A percentile compares a stretch with the other conserved stretches of the same genome.
phyloP scores from a whole-genome alignment of 73 alveolate species.

The Blepharisma japonicum region DNA sequence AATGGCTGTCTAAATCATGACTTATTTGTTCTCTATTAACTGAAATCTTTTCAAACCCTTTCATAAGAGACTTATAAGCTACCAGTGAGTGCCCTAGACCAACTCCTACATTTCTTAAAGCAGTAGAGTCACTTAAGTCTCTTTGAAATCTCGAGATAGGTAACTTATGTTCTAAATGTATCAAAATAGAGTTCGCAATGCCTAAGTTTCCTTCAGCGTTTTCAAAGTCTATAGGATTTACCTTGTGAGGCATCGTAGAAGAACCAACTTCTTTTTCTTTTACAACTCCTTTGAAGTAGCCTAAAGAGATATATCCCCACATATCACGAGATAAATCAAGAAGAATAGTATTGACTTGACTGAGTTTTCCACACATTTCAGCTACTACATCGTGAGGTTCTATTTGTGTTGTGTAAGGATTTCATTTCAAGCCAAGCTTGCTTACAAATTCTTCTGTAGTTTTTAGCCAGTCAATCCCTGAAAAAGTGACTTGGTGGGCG shows the following conservation, averaged over 20 bases:
- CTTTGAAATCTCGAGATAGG: constrained; percentile 85
- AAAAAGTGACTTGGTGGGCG: constrained; percentile 85
- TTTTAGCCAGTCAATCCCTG: constrained; percentile 76
- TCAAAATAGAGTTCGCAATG: constrained; percentile 60
- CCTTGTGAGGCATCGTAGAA: constrained; percentile 94
- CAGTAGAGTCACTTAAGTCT: constrained; percentile 91
- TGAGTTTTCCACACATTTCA: constrained; percentile 41
- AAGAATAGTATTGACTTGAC: constrained; percentile 66
- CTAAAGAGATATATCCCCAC: constrained; percentile 74
- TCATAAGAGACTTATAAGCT: constrained; percentile 58
- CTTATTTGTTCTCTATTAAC: constrained; percentile 62
- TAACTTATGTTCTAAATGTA: constrained; percentile 67
- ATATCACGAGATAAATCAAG: constrained; percentile 80
- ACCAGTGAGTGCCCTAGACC: constrained; percentile 69
- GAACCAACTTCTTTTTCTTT: constrained; percentile 85
- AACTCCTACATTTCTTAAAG: constrained; percentile 81
- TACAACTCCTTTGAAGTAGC: constrained; percentile 65
- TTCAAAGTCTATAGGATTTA: constrained; percentile 90
- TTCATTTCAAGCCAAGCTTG: constrained; percentile 65
- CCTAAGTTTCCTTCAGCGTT: constrained; percentile 94
- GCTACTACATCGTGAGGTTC: constrained; percentile 91
- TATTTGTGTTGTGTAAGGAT: constrained; percentile 87
- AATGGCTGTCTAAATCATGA: constrained; percentile 69
- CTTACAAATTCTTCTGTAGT: constrained; percentile 59
- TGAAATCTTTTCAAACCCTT: constrained; percentile 72